A percentile compares a stretch with the other conserved stretches of the same genome.
phyloP scores from a whole-genome alignment of 2,329 filamentous ascomycete genomes.

The Apiospora saccharicola region DNA sequence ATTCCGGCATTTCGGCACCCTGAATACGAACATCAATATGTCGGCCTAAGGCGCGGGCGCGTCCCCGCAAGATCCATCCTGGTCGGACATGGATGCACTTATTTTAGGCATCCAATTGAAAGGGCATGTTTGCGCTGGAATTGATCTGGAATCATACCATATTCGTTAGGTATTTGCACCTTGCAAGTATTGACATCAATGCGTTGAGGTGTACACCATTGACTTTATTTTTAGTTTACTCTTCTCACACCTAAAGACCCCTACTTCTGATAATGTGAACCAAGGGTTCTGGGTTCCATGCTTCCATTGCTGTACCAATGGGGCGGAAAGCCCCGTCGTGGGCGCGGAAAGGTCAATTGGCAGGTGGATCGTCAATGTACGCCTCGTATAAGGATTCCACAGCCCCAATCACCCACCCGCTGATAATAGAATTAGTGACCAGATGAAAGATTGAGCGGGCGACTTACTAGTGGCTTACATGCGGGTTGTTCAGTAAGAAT shows the following conservation, averaged over 20 bases:
- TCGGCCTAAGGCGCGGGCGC: background rate
- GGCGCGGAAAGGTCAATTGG: background rate
- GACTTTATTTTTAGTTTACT: background rate
- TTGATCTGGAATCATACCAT: background rate
- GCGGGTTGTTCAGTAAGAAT: background rate
- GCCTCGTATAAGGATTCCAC: slow-evolving; percentile 4
- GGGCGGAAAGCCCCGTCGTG: background rate
- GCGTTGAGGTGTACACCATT: background rate
- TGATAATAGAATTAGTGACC: background rate
- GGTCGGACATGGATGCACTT: background rate
- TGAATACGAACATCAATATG: background rate
- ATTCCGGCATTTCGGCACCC: background rate
- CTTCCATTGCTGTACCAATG: background rate
- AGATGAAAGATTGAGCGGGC: background rate
- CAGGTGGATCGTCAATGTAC: background rate
- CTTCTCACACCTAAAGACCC: too few species aligned
- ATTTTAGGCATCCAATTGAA: background rate
- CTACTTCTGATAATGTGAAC: background rate
- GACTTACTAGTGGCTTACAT: background rate
- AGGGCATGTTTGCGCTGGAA: background rate
- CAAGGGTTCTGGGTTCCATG: too few species aligned
- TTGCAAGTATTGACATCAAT: background rate
- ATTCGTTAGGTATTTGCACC: background rate
- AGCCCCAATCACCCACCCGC: slow-evolving; percentile 10
- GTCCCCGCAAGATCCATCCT: background rate